phyloP scores from a whole-genome alignment of 257 asterid genomes.

The Leptodermis oblonga region DNA sequence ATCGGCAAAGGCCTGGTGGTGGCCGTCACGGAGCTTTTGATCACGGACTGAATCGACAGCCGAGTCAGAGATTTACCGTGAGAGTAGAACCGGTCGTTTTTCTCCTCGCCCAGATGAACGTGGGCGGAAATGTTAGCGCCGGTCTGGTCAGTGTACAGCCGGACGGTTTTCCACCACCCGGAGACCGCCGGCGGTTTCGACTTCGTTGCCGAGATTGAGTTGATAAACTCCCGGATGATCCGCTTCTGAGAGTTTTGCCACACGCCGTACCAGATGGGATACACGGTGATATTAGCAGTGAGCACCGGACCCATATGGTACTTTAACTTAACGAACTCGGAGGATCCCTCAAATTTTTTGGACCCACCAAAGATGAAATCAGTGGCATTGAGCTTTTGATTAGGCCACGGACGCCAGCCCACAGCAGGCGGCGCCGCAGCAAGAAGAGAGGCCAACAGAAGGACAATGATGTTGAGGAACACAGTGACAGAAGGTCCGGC shows the following conservation, averaged over 20 bases:
- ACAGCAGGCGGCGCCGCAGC: slow-evolving; percentile 4
- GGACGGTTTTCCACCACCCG: slow-evolving; percentile 88
- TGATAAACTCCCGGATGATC: slow-evolving; percentile 79
- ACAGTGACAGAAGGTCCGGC: slow-evolving; percentile 9
- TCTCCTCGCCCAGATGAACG: slow-evolving; percentile 59
- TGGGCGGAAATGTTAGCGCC: slow-evolving; percentile 52
- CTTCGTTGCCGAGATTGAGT: slow-evolving; percentile 54
- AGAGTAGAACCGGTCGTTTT: slow-evolving; percentile 60
- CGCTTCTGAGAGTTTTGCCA: slow-evolving; percentile 70
- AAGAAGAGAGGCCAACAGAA: background rate
- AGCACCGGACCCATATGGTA: slow-evolving; percentile 97
- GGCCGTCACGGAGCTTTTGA: slow-evolving; percentile 62
- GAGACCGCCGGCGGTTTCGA: slow-evolving; percentile 57
- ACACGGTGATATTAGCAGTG: slow-evolving; percentile 65
- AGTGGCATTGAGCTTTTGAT: slow-evolving; percentile 38
- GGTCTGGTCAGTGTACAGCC: slow-evolving; percentile 71
- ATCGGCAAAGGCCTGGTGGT: slow-evolving; percentile 62
- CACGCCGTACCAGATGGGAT: slow-evolving; percentile 85
- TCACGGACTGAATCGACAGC: slow-evolving; percentile 59
- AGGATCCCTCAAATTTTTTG: slow-evolving; percentile 82
- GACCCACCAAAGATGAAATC: slow-evolving; percentile 55
- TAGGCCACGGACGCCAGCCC: slow-evolving; percentile 85
- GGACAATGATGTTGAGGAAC: background rate
- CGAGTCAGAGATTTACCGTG: slow-evolving; percentile 68
- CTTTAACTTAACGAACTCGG: slow-evolving; percentile 60